phyloP scores from a whole-genome alignment of 768 basidiomycete species.

The Lentinula guzmanii region DNA sequence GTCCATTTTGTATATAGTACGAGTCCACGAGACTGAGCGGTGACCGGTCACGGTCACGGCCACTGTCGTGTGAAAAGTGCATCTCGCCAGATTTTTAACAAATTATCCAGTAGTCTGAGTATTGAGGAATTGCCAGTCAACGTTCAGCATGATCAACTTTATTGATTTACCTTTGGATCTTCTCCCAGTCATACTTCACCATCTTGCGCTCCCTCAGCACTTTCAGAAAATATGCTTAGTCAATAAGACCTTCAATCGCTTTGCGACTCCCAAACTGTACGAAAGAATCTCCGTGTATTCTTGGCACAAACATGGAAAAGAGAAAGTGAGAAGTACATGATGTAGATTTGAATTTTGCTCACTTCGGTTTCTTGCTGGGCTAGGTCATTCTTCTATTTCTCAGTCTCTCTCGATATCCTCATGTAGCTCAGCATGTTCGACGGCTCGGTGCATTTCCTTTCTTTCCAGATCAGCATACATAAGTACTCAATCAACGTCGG shows the following conservation, averaged over 20 bases:
- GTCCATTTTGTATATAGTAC: too few species aligned
- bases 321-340: slow-evolving; percentile 33
- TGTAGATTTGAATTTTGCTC: background rate
- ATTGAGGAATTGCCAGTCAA: too few species aligned
- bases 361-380: background rate
- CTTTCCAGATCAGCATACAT: background rate
- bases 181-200: slow-evolving; percentile 46
- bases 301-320: slow-evolving; percentile 65
- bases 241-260: slow-evolving; percentile 45
- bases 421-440: slow-evolving; percentile 54
- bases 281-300: slow-evolving; percentile 55
- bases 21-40: too few species aligned
- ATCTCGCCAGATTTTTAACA: too few species aligned
- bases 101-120: too few species aligned
- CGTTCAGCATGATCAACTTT: background rate
- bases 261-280: slow-evolving; percentile 51
- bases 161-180: slow-evolving; percentile 64
- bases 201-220: slow-evolving; percentile 46
- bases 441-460: slow-evolving; percentile 43
- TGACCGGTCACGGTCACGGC: too few species aligned
- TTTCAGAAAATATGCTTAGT: slow-evolving; percentile 51
- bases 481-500: background rate
- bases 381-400: slow-evolving; percentile 59
- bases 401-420: slow-evolving; percentile 48
- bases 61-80: too few species aligned